Base-by-base conservation (phyloP, 1,139 yeast genomes). In the Kodamaea anthophila region DNA sequence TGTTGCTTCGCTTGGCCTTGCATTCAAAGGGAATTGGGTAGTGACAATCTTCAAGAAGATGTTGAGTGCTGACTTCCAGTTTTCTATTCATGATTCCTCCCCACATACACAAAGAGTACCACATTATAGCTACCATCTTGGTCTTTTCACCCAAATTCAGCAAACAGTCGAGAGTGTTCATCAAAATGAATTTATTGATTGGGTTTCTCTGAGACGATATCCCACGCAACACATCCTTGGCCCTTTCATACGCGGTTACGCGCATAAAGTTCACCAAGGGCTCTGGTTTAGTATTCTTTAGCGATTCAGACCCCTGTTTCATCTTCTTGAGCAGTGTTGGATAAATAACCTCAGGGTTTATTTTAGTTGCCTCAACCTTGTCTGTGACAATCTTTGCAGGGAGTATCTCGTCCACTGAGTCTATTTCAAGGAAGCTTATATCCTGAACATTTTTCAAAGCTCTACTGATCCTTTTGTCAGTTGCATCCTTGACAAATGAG, bases 191-290 rank as follows among this genome's bases (percentile, higher is more conserved):
- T 31, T 51, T 54, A 38, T 64, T 61, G 36, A 46, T 44, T 4
- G 40, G 51, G 21, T 37, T 20, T 32, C 31, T 20, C 37, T 20
- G 11, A 15, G 13, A 14, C 6, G 21, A 13, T 14, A 32, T 42
- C 41, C 35, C 47, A 44, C 18, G 34, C 32, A 18, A 35, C 24
- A 18, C 43, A 19, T 19, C 39, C 39, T 23, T 43, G 36, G n/a
- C 43, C 29, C 23, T 31, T 18, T 55, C 62, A 9, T 38, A 38
- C 18, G 24, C 33, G 2, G 51, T 42, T n/a, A 51, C 47, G 15
- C 67, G 47, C 4, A 51, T 35, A 28, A 61, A 52, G 33, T 60
- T 63, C 10, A 62, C 58, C 37, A 62, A 46, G 2, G 51, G 55
- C 29, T 49, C 23, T 9, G 29, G 32, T 14, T 23, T n/a, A n/a